Base-by-base conservation (phyloP, 768 basidiomycete genomes). In the Heimioporus sp. region DNA sequence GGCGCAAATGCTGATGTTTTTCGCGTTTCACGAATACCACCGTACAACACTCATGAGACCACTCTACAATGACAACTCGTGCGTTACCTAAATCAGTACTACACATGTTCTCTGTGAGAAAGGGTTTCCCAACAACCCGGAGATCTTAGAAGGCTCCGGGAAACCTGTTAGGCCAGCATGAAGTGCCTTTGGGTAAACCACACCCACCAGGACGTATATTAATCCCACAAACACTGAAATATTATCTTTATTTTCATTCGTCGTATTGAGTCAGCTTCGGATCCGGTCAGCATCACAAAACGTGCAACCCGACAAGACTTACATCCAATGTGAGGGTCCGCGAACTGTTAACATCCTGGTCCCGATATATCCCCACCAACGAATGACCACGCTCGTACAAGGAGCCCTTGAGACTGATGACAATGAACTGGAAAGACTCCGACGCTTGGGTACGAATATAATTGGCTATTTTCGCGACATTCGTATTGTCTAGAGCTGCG, bases 401-500 rank as follows among this genome's bases (percentile, higher is more conserved):
- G 0, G 93, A 92, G 39, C 87, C 89, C 70, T 98, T 98, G 67
- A 98, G 76, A 66, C 92, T 94, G 75, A 99, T 99, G 50, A 98
- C 95, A 52, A 99, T 83, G 68, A 98, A 98, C 68, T 98, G 95
- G 79, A 98, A 96, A 2, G 76, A 69, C 41, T 86, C 81, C 0
- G 91, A 91, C 3, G 93, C 85, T 57, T 95, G 92, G 12, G 80
- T 72, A 3, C 90, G 82, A 58, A 97, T 94, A 65, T 98, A 99
- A 57, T 90, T 88, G 12, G 96, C 96, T 32, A 98, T 84, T 66
- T 94, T 92, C 35, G 92, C 90, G 4, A 98, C 96, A 58, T 99
- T 98, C n/a, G 94, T 97, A 67, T 98, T 96, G 73, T 98, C 96
- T 37, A 98, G 78, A 0, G 97, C 96, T 11, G 97, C 97, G 59